These are phyloP conservation scores for Leishmania tarentolae DNA, from an alignment of 208 protist genomes.

Conservation along the genomic window DNA sequence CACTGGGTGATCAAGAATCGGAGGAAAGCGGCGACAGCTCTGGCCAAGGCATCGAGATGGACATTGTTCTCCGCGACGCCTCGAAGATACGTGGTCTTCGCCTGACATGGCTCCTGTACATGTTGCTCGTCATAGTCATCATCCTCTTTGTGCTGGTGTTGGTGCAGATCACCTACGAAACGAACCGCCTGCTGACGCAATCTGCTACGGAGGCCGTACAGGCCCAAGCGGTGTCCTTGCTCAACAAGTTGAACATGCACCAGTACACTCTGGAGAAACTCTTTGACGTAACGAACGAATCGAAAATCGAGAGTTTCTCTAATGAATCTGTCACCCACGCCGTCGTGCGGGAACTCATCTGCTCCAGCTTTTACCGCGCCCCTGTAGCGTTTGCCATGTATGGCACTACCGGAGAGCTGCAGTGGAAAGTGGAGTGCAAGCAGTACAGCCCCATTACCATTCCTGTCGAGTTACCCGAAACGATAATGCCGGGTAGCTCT, in stretches of 20 bases:
- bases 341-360: slow-evolving; percentile 22
- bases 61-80: slow-evolving; percentile 60
- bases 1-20: background rate
- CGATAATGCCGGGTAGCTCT: background rate
- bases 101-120: slow-evolving; percentile 70
- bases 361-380: slow-evolving; percentile 33
- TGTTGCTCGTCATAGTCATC: slow-evolving; percentile 59
- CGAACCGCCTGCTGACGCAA: slow-evolving; percentile 43
- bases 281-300: slow-evolving; percentile 11
- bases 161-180: slow-evolving; percentile 56
- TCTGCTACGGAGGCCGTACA: slow-evolving; percentile 39
- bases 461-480: background rate
- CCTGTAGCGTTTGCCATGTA: slow-evolving; percentile 40
- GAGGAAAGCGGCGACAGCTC: slow-evolving; percentile 16
- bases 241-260: slow-evolving; percentile 27
- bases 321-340: background rate
- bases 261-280: slow-evolving; percentile 25
- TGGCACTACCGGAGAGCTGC: slow-evolving; percentile 11
- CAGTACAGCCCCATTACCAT: background rate
- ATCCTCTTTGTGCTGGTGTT: slow-evolving; percentile 53
- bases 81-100: slow-evolving; percentile 55
- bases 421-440: slow-evolving; percentile 18
- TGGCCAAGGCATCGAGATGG: slow-evolving; percentile 29
- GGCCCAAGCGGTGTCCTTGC: slow-evolving; percentile 30
- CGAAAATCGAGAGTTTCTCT: background rate